Evolutionary conservation across 169 alveolate species (phyloP), one percentile per base, ranked within the genome.

Genomic region (Cryptosporidium andersoni): DNA sequence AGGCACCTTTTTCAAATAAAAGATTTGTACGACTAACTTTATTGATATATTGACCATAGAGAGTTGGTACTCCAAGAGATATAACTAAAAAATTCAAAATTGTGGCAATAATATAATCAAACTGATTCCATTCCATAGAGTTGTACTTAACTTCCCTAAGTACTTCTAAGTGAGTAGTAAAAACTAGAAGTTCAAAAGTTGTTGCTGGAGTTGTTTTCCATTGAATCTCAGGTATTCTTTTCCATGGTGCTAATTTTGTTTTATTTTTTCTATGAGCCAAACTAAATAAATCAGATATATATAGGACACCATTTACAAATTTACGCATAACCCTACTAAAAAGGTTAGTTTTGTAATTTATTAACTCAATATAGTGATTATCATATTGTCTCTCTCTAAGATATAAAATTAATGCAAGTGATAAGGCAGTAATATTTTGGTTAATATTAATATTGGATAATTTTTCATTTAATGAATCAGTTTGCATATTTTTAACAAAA

Each of bases 301-400:
- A 74, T n/a, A 43, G 42, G 2, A 63, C 40, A 60, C 55, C 55
- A 42, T 43, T 74, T 16, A 43, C 3, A 9, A 74, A 5, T 34
- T 74, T 74, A 9, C 48, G 40, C 2, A 25, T 5, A 25, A 58
- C 14, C 49, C 39, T 74, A 5, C 52, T 48, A 42, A 74, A 56
- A 8, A 58, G 39, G 12, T 63, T 39, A n/a, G 36, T 74, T 37
- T 58, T 74, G 36, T 16, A 74, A 43, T 74, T 74, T n/a, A 74
- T 47, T 8, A 40, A 37, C 16, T 74, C 85, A 5, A 74, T 55
- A 37, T 55, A 45, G 34, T 74, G 55, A 12, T 47, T 74, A 48
- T 74, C 85, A 16, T 36, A 74, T 43, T 74, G 85, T 43, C 85
- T 74, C 58, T 74, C 85, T 74, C 85, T 74, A 2, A 74, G 64